Base-by-base conservation (phyloP, 305 asterid species). In the Caryopteris hybrid region DNA sequence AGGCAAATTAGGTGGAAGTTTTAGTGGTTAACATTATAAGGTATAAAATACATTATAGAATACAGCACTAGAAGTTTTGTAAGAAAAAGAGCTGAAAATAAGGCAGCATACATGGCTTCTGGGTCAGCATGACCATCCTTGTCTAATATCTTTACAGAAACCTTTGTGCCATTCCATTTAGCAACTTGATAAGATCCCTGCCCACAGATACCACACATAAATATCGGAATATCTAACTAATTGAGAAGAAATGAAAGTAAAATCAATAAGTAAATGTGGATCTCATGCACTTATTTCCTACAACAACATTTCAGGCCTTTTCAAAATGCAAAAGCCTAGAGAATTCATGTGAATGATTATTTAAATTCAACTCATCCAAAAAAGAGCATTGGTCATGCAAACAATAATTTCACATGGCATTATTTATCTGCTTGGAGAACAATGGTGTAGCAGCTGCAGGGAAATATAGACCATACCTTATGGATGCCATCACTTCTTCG, bases 181-280 rank as follows among this genome's bases (percentile, higher is more conserved):
- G 97, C 99, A 82, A 89, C 92, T 85, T 95, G 99, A 80, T 95
- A 95, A 12, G 91, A 74, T 74, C 96, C 98, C 97, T 93, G 91
- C 64, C 45, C 54, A 71, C 70, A 69, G 52, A 65, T 20, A 58
- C 31, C 59, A 64, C 47, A 52, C 47, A 14, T 50, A 66, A 69
- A 61, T 69, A 38, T 54, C 47, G 51, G 55, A 23, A 54, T 50
- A 50, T 25, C 36, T 50, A 21, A 45, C 45, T 48, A 74, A 41
- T 7, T 61, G 51, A 68, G 57, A 47, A 70, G 54, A 45, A 6
- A 52, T 43, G 61, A 59, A 70, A 57, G 27, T 51, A 29, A 25
- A 69, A 46, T 60, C 43, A 39, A 31, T 20, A 4, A 20, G 67
- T 17, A 31, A 21, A 23, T 45, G 53, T 38, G 55, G 25, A 68